Percentiles rank a stretch among this genome's conserved stretches.
phyloP scores from a whole-genome alignment of 768 basidiomycete species.

The Steccherinum ochraceum region DNA sequence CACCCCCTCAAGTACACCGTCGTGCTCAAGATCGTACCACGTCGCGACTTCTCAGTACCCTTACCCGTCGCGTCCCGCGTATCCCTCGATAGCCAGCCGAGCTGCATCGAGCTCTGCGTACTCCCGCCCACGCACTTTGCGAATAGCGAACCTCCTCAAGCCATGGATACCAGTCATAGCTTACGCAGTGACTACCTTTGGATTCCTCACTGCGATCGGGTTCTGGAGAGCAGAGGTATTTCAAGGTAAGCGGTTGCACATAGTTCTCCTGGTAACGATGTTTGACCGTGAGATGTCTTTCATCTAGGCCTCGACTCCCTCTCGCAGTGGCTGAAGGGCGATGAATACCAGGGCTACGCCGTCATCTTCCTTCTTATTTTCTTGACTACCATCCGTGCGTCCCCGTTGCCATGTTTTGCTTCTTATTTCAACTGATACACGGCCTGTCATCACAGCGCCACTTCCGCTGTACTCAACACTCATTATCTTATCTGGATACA shows the following conservation, averaged over 20 bases:
- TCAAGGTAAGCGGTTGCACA: slow-evolving; percentile 43
- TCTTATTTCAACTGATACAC: not conserved
- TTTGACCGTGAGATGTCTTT: slow-evolving; percentile 8
- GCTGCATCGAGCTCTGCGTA: slow-evolving; percentile 15
- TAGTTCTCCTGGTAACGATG: slow-evolving; percentile 4
- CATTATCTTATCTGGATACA: slow-evolving; percentile 89
- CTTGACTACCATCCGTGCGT: slow-evolving; percentile 81
- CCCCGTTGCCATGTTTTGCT: slow-evolving; percentile 15
- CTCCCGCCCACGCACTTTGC: slow-evolving; percentile 31
- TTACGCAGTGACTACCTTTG: slow-evolving; percentile 72
- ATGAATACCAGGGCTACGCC: slow-evolving; percentile 68
- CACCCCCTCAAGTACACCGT: slow-evolving; percentile 6
- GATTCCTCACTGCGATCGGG: slow-evolving; percentile 74
- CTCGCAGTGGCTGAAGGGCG: slow-evolving; percentile 68
- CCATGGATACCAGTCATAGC: slow-evolving; percentile 75
- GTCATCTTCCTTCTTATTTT: slow-evolving; percentile 81
- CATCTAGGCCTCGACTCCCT: slow-evolving; percentile 71
- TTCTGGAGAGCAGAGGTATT: slow-evolving; percentile 83
- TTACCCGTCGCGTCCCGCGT: slow-evolving; percentile 1
- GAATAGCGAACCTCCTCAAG: slow-evolving; percentile 53
- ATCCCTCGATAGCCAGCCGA: slow-evolving; percentile 10
- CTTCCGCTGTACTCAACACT: slow-evolving; percentile 90
- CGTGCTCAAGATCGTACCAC: slow-evolving; percentile 4
- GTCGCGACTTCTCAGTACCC: slow-evolving; percentile 6
- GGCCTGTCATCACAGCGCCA: slow-evolving; percentile 49